Percentiles rank a stretch among this genome's conserved stretches.
Evolutionary conservation across 345 rosid species (phyloP).

Genomic region (Aethionema arabicum): DNA sequence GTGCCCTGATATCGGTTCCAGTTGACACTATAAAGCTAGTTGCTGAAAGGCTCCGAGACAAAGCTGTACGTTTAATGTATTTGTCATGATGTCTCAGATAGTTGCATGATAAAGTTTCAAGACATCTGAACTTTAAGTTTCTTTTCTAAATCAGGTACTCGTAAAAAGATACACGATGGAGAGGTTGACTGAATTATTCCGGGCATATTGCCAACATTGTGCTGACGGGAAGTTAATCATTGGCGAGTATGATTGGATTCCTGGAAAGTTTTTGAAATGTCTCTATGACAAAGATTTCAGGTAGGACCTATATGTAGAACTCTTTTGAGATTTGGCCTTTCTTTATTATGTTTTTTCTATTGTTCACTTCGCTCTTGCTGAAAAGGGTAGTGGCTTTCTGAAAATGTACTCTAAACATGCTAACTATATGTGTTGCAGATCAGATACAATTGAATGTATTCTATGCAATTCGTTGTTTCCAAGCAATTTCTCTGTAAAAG

Average conservation of each 20-base stretch:
- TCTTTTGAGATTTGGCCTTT: background rate
- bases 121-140: conserved; percentile 21
- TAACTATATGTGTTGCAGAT: conserved; percentile 60
- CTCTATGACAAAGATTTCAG: conserved; percentile 94
- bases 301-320: conserved; percentile 38
- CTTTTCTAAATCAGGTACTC: conserved; percentile 51
- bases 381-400: background rate
- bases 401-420: conserved; percentile 6
- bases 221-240: conserved; percentile 48
- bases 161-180: conserved; percentile 91
- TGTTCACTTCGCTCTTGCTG: conserved; percentile 10
- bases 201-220: conserved; percentile 53
- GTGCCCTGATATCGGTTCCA: conserved; percentile 61
- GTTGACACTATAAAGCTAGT: conserved; percentile 72
- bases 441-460: conserved; percentile 77
- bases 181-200: conserved; percentile 79
- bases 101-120: conserved; percentile 22
- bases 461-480: conserved; percentile 72
- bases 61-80: conserved; percentile 64
- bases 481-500: conserved; percentile 55
- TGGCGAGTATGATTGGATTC: conserved; percentile 85
- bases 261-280: conserved; percentile 92
- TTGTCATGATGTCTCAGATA: conserved; percentile 25
- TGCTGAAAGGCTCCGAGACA: conserved; percentile 92
- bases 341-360: background rate